Conservation (phyloP, 2,329 filamentous ascomycete genomes). For the Apiospora rasikravindrae region DNA sequence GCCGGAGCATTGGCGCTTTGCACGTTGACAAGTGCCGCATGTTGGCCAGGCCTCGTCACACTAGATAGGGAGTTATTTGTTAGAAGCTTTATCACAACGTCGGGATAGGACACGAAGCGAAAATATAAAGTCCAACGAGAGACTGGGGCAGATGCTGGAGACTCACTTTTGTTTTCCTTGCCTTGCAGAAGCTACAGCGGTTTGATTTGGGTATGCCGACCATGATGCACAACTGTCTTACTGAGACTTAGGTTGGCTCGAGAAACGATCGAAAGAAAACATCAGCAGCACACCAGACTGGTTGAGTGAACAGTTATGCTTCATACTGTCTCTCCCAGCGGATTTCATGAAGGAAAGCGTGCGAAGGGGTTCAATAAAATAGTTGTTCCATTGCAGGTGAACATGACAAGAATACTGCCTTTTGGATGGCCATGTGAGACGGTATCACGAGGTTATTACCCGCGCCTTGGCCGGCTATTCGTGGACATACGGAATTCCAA, state of each 20-base stretch:
- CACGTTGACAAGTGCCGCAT: conserved; percentile 35
- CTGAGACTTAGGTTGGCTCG: neutral
- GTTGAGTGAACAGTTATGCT: neutral
- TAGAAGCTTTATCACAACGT: neutral
- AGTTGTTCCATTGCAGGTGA: neutral
- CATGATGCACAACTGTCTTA: conserved; percentile 27
- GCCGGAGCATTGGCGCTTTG: conserved; percentile 35
- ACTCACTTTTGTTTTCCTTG: conserved; percentile 37
- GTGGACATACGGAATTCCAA: neutral
- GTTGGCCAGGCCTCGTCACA: conserved; percentile 40
- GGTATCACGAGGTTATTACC: neutral
- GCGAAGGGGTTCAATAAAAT: neutral
- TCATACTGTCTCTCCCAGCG: neutral
- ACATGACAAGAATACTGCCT: neutral
- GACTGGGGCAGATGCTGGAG: neutral
- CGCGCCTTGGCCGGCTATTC: neutral
- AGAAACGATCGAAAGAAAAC: too few species aligned
- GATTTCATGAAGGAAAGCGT: too few species aligned
- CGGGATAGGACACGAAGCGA: too few species aligned
- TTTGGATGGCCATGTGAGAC: neutral
- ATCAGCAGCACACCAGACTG: neutral
- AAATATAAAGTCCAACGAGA: neutral
- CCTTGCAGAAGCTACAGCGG: conserved; percentile 37
- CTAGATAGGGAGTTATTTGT: conserved; percentile 22
- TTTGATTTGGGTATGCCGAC: conserved; percentile 39